Evolutionary conservation across 208 protist genomes (phyloP).

Genomic region (Zelonia costaricensis): DNA sequence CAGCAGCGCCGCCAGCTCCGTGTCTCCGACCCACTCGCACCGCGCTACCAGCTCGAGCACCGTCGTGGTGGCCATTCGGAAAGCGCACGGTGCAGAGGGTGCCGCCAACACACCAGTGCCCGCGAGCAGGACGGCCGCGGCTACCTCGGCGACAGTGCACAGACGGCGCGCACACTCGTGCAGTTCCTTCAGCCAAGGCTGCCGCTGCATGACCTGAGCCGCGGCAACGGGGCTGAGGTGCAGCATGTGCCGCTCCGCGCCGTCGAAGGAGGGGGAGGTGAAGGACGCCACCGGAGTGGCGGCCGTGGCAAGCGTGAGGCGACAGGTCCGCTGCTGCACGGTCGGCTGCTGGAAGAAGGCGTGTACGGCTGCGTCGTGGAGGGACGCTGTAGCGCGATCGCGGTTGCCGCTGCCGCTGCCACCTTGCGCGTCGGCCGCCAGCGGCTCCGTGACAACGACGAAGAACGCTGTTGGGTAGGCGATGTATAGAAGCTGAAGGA

Average conservation of each 20-base stretch:
- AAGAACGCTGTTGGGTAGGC: constrained; percentile 9
- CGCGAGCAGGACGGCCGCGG: constrained; percentile 7
- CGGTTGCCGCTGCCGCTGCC: too few relatives aligned
- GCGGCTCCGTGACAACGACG: constrained; percentile 1
- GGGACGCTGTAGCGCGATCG: too few relatives aligned
- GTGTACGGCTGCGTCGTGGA: too few relatives aligned
- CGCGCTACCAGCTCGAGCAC: constrained; percentile 9
- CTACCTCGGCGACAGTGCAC: constrained; percentile 8
- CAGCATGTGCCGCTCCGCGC: constrained; percentile 10
- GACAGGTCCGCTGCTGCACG: constrained; percentile 19
- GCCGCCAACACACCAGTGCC: neutral
- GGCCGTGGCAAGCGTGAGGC: constrained; percentile 7
- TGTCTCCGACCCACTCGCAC: constrained; percentile 13
- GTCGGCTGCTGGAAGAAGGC: neutral
- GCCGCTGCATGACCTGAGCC: constrained; percentile 2
- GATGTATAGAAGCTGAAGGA: constrained; percentile 2
- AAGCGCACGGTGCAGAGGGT: neutral
- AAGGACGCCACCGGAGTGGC: neutral
- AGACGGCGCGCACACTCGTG: constrained; percentile 18
- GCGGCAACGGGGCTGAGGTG: constrained; percentile 6
- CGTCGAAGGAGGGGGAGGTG: constrained; percentile 2
- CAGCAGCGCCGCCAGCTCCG: neutral
- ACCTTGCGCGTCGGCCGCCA: too few relatives aligned
- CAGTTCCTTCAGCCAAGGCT: constrained; percentile 21
- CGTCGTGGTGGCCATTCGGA: constrained; percentile 1